Evolutionary conservation across 257 asterid species (phyloP).

Genomic region (Solanum sejunctum): DNA sequence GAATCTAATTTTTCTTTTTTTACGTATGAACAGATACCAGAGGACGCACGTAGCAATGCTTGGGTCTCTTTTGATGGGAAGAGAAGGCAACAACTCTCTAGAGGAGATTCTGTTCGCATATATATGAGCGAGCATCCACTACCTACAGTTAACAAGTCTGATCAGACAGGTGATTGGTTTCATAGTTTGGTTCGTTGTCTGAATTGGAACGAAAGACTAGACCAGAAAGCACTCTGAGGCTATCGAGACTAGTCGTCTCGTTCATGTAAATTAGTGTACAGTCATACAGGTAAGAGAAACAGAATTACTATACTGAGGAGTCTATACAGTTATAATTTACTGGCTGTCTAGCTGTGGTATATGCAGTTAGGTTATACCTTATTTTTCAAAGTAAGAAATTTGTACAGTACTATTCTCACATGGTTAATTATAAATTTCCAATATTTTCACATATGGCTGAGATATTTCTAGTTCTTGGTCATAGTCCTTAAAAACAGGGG

Average conservation of each 20-base stretch:
- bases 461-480: background rate
- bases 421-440: background rate
- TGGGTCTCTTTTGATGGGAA: conserved; percentile 99
- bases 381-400: background rate
- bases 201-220: conserved; percentile 96
- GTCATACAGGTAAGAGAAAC: background rate
- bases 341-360: background rate
- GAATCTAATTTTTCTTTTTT: background rate
- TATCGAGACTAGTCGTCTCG: background rate
- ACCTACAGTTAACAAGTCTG: conserved; percentile 87
- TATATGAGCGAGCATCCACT: conserved; percentile 96
- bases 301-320: background rate
- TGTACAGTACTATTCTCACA: background rate
- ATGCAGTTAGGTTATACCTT: background rate
- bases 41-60: conserved; percentile 90
- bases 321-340: background rate
- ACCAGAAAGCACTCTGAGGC: conserved; percentile 79
- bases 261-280: conserved; percentile 41
- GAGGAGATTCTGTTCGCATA: conserved; percentile 87
- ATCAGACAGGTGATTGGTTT: conserved; percentile 97
- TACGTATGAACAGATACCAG: conserved; percentile 48
- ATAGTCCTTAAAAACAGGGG: background rate
- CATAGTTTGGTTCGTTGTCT: conserved; percentile 94
- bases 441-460: background rate
- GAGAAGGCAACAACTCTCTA: conserved; percentile 91